Evolutionary conservation across 345 rosid genomes (phyloP), one percentile per base, ranked within the genome.

Genomic region (Populus tremula): DNA sequence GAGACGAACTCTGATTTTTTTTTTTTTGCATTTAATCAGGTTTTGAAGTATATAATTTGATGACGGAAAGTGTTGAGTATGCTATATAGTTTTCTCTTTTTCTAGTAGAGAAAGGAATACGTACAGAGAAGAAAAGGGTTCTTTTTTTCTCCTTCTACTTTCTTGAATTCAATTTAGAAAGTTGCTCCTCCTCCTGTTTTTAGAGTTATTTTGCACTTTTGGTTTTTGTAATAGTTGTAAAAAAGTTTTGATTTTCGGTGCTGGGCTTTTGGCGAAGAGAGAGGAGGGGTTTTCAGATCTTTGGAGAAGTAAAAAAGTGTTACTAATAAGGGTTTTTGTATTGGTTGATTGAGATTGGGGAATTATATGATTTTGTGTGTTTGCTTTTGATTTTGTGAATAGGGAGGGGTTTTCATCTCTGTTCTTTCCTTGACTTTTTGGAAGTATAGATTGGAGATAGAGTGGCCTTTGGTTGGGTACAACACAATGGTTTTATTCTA

Each of bases 161-260:
- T 49, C 13, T 36, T 53, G 23, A 61, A 36, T 76, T 82, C 75
- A 14, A 35, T 54, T 6, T 33, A 8, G 54, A 21, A 76, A 45
- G 66, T 78, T 71, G 35, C 18, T 67, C 20, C 27, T 78, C 70
- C 77, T 78, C 80, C 75, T 76, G 65, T 73, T 67, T 65, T 74
- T 72, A 10, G 47, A 63, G 78, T 18, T 78, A 53, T 76, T 78
- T 83, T 69, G 2, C 56, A 45, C 43, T 69, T 71, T 66, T 82
- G 83, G 79, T 71, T 69, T 59, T 70, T 18, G 6, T 20, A 59
- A 29, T 80, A 74, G 31, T 10, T 20, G 72, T 65, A 56, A 25
- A 47, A 69, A 86, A 67, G 86, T 83, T 84, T 77, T 73, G 82
- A 77, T 75, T 71, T 71, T 49, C 72, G 65, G 61, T 41, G 2